These are phyloP conservation scores for Diaporthe longicolla DNA, from an alignment of 2,329 filamentous ascomycete species.

Conservation along the genomic window DNA sequence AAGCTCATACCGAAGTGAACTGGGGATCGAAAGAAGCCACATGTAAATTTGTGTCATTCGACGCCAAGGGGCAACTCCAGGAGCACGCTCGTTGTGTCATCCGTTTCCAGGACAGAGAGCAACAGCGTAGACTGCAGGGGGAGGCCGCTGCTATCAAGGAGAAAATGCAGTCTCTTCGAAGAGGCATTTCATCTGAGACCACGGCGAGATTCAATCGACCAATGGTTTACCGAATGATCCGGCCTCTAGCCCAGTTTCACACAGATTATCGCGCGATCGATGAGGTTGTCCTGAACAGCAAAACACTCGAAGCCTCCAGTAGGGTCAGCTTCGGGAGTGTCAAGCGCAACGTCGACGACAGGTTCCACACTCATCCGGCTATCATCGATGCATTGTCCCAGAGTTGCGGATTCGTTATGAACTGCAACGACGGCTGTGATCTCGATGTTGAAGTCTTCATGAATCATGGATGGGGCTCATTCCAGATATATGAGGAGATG, in stretches of 20 bases:
- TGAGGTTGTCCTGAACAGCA: conserved; percentile 67
- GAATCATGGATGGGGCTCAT: conserved; percentile 70
- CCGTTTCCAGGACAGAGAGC: conserved; percentile 44
- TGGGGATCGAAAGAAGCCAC: conserved; percentile 72
- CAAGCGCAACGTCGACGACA: conserved; percentile 60
- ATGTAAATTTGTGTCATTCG: conserved; percentile 73
- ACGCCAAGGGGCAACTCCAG: conserved; percentile 70
- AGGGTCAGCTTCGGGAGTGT: conserved; percentile 57
- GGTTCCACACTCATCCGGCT: conserved; percentile 69
- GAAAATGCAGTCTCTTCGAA: conserved; percentile 69
- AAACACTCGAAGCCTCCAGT: conserved; percentile 58
- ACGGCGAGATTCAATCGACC: conserved; percentile 81
- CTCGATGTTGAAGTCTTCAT: conserved; percentile 69
- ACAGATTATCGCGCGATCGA: conserved; percentile 69
- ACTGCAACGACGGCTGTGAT: conserved; percentile 68
- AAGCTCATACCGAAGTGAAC: conserved; percentile 70
- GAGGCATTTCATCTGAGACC: conserved; percentile 74
- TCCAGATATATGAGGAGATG: conserved; percentile 65
- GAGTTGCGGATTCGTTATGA: conserved; percentile 73
- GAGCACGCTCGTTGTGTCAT: conserved; percentile 79
- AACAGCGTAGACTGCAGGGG: conserved; percentile 6
- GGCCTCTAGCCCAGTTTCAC: conserved; percentile 70
- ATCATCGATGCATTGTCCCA: conserved; percentile 72
- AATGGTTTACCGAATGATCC: conserved; percentile 81
- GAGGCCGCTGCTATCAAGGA: conserved; percentile 68